Base-by-base conservation (phyloP, 2,329 filamentous ascomycete species). In the Aureobasidium sp. region DNA sequence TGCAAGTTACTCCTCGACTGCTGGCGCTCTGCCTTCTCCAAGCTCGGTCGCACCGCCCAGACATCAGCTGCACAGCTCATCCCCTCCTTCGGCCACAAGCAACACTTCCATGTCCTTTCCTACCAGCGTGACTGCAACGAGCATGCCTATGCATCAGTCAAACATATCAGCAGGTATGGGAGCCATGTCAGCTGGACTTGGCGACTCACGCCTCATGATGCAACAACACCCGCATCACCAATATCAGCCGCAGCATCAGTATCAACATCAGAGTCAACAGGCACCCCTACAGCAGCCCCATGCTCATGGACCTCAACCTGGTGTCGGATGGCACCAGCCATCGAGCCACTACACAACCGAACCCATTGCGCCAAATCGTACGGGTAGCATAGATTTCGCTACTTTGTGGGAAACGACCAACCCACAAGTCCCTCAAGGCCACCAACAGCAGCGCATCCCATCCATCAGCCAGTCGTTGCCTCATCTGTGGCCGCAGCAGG, bases 1-100 rank as follows among this genome's bases (percentile, higher is more conserved):
- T 67, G 84, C 84, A 61, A 86, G 83, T 71, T 87, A 86, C 70
- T 84, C 84, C n/a, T 86, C 84, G 40, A 86, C 84, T 21, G 84
- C 84, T 60, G 74, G 75, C 45, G 70, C 74, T 42, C 71, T 79
- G 62, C 75, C 74, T 49, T 67, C 70, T 42, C 45, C 47, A 43
- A 37, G 57, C 43, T 53, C 42, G 31, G 57, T 46, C 49, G 63
- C 47, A 63, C 65, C 37, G 63, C 67, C 58, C 64, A 62, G 53
- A 65, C 65, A 62, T 64, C 69, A 55, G 65, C 77, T 63, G 62
- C 60, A 57, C 55, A 60, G 43, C 33, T 66, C 62, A 35, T 63
- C 66, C 27, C 64, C 64, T 46, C 67, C 66, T 35, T 71, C 69
- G 45, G 67, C 68, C 42, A 66, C 66, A 33, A 70, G 67, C 65